Percentiles rank a stretch among this genome's conserved stretches.
phyloP scores from a whole-genome alignment of 768 basidiomycete genomes.

The Ramaria sp. region DNA sequence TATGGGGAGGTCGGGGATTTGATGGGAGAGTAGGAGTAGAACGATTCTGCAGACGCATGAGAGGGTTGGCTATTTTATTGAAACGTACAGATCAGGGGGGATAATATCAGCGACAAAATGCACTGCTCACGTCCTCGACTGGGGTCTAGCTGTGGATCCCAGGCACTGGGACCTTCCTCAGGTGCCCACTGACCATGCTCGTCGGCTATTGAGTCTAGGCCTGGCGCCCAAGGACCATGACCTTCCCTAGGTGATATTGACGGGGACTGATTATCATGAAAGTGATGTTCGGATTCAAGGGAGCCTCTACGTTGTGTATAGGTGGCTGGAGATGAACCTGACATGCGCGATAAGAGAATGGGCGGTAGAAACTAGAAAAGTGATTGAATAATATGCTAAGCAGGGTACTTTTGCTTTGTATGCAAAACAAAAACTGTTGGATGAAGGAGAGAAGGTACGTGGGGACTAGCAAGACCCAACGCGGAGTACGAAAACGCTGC shows the following conservation, averaged over 20 bases:
- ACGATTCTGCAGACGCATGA: conserved; percentile 36
- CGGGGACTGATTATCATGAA: not conserved
- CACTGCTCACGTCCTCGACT: conserved; percentile 7
- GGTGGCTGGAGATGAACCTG: not conserved
- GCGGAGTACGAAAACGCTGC: not conserved
- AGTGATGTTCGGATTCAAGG: not conserved
- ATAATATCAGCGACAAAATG: not conserved
- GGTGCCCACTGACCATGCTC: conserved; percentile 2
- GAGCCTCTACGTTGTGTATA: not conserved
- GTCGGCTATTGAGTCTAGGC: conserved; percentile 1
- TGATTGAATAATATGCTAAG: not conserved
- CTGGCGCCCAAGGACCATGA: conserved; percentile 1
- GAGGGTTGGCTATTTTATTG: conserved; percentile 15
- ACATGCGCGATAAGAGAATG: not conserved
- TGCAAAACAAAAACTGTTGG: not conserved
- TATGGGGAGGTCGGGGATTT: conserved; percentile 25
- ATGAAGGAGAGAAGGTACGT: not conserved
- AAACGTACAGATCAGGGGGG: not conserved
- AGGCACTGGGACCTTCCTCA: conserved; percentile 7
- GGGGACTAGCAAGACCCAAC: not conserved
- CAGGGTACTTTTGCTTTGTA: not conserved
- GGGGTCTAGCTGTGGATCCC: conserved; percentile 9
- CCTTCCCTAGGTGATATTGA: not conserved
- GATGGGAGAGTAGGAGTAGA: conserved; percentile 37
- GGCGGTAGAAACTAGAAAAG: not conserved